Evolutionary conservation across 225 moss, liverwort and hornwort species (phyloP).

Genomic region (Marchantia paleacea): DNA sequence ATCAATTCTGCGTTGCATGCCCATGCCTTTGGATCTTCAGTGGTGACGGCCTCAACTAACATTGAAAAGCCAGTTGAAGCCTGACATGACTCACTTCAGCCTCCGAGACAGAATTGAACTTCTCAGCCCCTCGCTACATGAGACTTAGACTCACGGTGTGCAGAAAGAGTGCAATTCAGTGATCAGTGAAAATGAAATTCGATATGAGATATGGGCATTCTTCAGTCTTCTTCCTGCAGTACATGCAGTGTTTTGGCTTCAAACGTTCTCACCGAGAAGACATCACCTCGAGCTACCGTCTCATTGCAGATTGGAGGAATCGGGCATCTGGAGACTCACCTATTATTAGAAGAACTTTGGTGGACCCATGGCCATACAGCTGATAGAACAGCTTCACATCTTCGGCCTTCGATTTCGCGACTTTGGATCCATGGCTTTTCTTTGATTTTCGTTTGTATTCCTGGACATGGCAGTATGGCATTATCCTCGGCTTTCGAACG

Average conservation of each 20-base stretch:
- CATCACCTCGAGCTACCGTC: neutral
- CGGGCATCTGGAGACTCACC: conserved; percentile 18
- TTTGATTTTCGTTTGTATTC: conserved; percentile 17
- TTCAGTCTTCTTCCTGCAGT: neutral
- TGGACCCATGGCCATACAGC: conserved; percentile 43
- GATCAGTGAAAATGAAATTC: neutral
- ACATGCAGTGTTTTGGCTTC: neutral
- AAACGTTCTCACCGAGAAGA: neutral
- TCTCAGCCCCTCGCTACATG: neutral
- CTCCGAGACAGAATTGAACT: neutral
- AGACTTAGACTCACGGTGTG: neutral
- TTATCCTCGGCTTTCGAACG: conserved; percentile 16
- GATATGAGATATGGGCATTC: neutral
- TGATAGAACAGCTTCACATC: conserved; percentile 38
- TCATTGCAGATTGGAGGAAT: neutral
- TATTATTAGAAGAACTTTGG: conserved; percentile 45
- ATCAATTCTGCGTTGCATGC: neutral
- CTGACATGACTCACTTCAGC: neutral
- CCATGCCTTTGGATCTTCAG: neutral
- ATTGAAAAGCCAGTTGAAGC: neutral
- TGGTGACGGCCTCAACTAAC: neutral
- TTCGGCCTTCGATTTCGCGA: conserved; percentile 17
- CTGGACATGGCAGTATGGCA: conserved; percentile 43
- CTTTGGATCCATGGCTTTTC: neutral
- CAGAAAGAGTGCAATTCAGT: neutral